These are phyloP conservation scores for Fusarium pseudocircinatum DNA, from an alignment of 2,329 filamentous ascomycete species.

Conservation along the genomic window DNA sequence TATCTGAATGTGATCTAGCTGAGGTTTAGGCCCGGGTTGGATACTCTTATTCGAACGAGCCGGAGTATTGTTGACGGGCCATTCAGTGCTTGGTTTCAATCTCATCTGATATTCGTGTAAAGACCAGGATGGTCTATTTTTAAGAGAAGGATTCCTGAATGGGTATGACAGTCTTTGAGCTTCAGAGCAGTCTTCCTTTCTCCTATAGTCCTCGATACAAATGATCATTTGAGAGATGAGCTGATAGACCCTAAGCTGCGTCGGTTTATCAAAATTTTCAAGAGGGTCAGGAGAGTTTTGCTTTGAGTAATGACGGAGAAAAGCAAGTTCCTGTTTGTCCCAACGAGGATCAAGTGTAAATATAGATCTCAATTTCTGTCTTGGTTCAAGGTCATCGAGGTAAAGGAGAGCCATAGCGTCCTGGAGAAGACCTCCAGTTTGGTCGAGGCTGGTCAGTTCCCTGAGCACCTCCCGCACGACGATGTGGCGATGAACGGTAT, in stretches of 20 bases:
- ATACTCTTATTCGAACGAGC: no score
- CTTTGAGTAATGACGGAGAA: rapidly evolving
- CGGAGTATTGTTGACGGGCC: background rate
- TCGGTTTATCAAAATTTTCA: background rate
- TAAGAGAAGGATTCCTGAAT: no score
- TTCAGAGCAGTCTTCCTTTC: background rate
- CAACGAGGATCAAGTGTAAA: background rate
- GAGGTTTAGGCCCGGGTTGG: background rate
- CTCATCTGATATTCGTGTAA: background rate
- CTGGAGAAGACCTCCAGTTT: background rate
- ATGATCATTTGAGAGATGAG: background rate
- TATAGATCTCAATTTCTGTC: rapidly evolving
- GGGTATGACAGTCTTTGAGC: background rate
- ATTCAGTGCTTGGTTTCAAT: background rate
- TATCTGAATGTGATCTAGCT: background rate
- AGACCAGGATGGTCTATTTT: background rate
- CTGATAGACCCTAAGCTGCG: background rate
- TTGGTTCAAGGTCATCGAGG: background rate
- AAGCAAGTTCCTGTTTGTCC: rapidly evolving
- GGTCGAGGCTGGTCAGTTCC: background rate
- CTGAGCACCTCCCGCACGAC: background rate
- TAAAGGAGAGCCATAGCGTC: background rate
- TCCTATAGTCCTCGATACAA: background rate
- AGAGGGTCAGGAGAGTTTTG: background rate
- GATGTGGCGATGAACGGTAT: background rate